phyloP scores from a whole-genome alignment of 2,329 filamentous ascomycete species.

The Trichophyton schoenleinii region DNA sequence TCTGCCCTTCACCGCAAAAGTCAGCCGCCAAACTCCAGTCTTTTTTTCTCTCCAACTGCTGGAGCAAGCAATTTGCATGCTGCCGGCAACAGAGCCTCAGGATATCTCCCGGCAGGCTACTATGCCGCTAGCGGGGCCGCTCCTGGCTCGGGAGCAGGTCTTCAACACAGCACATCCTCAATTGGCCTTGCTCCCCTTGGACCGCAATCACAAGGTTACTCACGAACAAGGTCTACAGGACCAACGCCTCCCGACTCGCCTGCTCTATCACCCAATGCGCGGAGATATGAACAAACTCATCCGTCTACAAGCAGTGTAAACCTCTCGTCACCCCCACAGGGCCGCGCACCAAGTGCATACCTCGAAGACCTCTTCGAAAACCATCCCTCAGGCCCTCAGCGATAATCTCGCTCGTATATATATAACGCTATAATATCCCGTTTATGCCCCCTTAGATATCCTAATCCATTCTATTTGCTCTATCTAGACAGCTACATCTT shows the following conservation, averaged over 20 bases:
- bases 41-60: constrained; percentile 95
- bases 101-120: constrained; percentile 77
- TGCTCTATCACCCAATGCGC: constrained; percentile 36
- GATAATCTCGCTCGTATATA: background rate
- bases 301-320: constrained; percentile 49
- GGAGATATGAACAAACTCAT: constrained; percentile 21
- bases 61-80: constrained; percentile 40
- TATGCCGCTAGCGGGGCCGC: constrained; percentile 59
- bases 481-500: background rate
- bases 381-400: constrained; percentile 31
- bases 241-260: constrained; percentile 56
- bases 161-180: constrained; percentile 34
- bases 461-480: background rate
- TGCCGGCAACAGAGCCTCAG: constrained; percentile 56
- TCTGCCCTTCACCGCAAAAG: constrained; percentile 26
- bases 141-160: constrained; percentile 28
- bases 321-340: constrained; percentile 51
- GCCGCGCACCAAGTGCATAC: constrained; percentile 74
- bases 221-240: constrained; percentile 35
- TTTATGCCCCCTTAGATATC: background rate
- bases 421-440: background rate
- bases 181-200: constrained; percentile 52
- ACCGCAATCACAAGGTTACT: constrained; percentile 45
- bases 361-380: constrained; percentile 81
- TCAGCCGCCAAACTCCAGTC: constrained; percentile 51